Evolutionary conservation across 164 flowering plant species (phyloP).

Genomic region (Magnolia changhungtana): DNA sequence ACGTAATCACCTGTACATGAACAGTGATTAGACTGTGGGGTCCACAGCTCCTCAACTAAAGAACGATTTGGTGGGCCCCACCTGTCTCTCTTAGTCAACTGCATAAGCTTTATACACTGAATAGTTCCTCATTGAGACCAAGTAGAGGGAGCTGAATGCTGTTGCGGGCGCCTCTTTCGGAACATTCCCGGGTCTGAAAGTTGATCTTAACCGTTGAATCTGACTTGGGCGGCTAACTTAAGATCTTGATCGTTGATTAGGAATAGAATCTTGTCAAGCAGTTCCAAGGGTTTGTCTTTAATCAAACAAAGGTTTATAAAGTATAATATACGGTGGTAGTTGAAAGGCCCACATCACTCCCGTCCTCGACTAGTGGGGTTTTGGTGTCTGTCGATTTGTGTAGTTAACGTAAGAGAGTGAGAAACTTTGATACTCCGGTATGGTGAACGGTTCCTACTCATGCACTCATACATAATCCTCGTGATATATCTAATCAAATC

Average conservation of each 20-base stretch:
- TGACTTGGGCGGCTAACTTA: no score
- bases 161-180: not conserved
- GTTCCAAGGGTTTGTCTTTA: not conserved
- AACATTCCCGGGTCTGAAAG: not conserved
- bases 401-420: no score
- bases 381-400: not conserved
- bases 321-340: not conserved
- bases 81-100: not conserved
- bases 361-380: not conserved
- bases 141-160: not conserved
- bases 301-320: not conserved
- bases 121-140: not conserved
- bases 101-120: not conserved
- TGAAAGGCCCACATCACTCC: constrained; percentile 1
- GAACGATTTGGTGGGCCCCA: not conserved
- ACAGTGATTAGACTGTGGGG: no score
- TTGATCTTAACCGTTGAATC: no score
- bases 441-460: no score
- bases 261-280: not conserved
- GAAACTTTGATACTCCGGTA: no score
- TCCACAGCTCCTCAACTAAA: no score
- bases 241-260: not conserved
- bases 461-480: no score
- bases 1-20: no score
- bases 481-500: no score